Percentiles rank a stretch among this genome's conserved stretches.
These are phyloP conservation scores for Penicillium crustosum DNA, from an alignment of 2,329 filamentous ascomycete genomes.

Conservation along the genomic window DNA sequence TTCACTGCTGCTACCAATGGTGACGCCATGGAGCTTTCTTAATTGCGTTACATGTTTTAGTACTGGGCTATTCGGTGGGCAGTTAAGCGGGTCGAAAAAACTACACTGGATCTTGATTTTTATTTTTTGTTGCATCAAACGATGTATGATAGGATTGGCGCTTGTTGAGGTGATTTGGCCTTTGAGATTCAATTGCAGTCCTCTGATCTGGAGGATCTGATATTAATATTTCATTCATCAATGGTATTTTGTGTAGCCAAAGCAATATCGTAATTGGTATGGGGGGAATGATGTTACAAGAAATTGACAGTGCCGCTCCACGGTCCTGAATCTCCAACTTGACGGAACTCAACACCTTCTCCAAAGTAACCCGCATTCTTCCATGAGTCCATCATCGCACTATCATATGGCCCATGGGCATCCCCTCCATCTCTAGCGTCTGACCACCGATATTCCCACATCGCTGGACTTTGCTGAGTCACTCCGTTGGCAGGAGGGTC, in stretches of 20 bases:
- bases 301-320: conserved; percentile 58
- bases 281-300: conserved; percentile 40
- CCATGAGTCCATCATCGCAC: conserved; percentile 84
- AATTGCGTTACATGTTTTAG: conserved; percentile 22
- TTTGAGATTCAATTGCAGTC: conserved; percentile 22
- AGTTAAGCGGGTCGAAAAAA: conserved; percentile 19
- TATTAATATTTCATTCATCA: conserved; percentile 12
- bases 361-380: conserved; percentile 89
- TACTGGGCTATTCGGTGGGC: conserved; percentile 16
- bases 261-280: neutral
- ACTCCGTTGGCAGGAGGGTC: conserved; percentile 47
- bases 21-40: conserved; percentile 70
- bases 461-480: conserved; percentile 40
- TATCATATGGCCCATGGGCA: conserved; percentile 84
- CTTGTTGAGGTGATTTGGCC: conserved; percentile 31
- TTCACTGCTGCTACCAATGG: conserved; percentile 57
- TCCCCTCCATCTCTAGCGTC: conserved; percentile 78
- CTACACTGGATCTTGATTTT: conserved; percentile 17
- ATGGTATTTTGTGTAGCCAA: conserved; percentile 1
- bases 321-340: conserved; percentile 53
- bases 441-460: conserved; percentile 93
- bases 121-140: conserved; percentile 30
- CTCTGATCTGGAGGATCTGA: conserved; percentile 8
- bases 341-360: conserved; percentile 76
- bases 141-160: conserved; percentile 43